phyloP scores from a whole-genome alignment of 257 asterid species.

The Euphrasia confusa region DNA sequence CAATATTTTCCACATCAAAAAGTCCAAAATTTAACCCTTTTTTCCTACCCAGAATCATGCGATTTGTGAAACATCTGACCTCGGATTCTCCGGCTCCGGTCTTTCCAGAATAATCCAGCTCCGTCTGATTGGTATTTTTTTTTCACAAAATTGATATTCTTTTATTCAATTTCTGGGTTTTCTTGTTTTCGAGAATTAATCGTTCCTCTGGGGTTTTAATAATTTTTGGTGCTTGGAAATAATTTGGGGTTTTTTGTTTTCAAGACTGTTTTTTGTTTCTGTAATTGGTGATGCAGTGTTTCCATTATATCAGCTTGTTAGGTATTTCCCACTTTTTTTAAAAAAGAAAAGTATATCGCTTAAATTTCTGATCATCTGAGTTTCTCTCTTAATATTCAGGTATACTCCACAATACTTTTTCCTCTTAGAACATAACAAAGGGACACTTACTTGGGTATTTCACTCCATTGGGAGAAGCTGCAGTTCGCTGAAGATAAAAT shows the following conservation, averaged over 20 bases:
- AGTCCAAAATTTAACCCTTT: neutral
- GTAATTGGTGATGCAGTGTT: conserved; percentile 19
- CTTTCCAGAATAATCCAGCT: conserved; percentile 29
- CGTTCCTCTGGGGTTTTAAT: conserved; percentile 11
- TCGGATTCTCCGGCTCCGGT: conserved; percentile 43
- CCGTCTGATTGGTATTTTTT: conserved; percentile 26
- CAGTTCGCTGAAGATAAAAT: conserved; percentile 40
- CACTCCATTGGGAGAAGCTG: conserved; percentile 39
- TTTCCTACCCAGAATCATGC: conserved; percentile 11
- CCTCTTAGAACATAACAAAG: neutral
- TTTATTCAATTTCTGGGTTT: conserved; percentile 18
- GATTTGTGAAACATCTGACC: conserved; percentile 29
- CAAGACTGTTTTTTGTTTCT: conserved; percentile 17
- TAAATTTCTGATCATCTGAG: conserved; percentile 11
- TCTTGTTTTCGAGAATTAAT: conserved; percentile 18
- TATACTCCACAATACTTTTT: neutral
- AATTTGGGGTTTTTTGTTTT: no score
- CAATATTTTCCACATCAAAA: neutral
- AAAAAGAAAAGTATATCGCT: neutral
- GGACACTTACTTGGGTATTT: conserved; percentile 23
- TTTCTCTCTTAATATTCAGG: conserved; percentile 28
- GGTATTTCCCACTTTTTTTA: neutral
- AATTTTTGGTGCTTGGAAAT: neutral
- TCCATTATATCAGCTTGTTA: conserved; percentile 15
- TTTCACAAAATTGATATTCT: conserved; percentile 12